Percentiles rank a stretch among this genome's conserved stretches.
Evolutionary conservation across 78 protist genomes (phyloP).

Genomic region (Isochrysis galbana): DNA sequence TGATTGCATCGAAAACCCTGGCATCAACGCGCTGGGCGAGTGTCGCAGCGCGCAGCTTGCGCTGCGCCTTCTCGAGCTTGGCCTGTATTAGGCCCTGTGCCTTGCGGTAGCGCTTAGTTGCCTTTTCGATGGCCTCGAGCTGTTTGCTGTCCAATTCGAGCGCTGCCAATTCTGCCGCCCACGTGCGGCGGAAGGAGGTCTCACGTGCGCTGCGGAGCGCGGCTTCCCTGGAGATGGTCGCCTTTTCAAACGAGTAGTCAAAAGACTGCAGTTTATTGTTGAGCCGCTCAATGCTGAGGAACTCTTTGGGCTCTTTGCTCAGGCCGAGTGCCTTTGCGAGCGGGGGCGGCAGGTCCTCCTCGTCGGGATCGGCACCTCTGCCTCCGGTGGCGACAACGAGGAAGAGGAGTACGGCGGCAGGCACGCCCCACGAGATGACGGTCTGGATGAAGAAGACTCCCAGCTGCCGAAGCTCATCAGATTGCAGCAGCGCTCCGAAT

Average conservation of each 20-base stretch:
- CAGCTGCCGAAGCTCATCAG: constrained; percentile 12
- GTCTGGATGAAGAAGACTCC: constrained; percentile 35
- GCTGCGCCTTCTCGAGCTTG: not conserved
- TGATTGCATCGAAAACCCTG: too few species aligned
- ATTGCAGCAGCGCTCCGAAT: not conserved
- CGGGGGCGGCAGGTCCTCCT: not conserved
- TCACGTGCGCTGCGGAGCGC: not conserved
- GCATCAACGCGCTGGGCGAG: too few species aligned
- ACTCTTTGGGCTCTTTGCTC: constrained; percentile 3
- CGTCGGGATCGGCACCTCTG: not conserved
- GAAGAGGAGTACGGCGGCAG: constrained; percentile 27
- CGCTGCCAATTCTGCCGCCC: not conserved
- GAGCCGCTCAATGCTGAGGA: constrained; percentile 36
- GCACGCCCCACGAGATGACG: constrained; percentile 50
- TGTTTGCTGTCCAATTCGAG: not conserved
- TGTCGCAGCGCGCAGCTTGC: not conserved
- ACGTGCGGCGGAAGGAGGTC: not conserved
- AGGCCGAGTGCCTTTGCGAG: not conserved
- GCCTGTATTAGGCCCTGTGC: not conserved
- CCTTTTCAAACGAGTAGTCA: constrained; percentile 36
- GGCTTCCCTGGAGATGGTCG: not conserved
- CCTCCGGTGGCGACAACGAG: not conserved
- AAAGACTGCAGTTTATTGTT: constrained; percentile 37
- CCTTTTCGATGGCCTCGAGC: not conserved
- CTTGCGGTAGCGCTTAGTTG: not conserved